Base-by-base conservation (phyloP, 2,329 filamentous ascomycete genomes). In the Colletotrichum sp. region DNA sequence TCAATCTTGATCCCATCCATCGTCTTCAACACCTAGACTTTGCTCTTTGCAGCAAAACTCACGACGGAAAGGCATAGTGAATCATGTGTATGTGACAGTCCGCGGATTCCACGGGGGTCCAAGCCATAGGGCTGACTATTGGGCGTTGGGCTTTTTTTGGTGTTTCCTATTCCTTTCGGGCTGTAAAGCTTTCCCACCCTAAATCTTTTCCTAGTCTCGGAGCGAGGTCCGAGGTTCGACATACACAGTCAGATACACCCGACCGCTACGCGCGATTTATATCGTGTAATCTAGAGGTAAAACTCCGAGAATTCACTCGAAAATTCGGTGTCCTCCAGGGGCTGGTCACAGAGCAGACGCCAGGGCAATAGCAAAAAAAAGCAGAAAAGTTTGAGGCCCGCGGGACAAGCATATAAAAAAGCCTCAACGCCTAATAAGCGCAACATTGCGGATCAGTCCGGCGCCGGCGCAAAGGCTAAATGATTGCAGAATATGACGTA, bases 401-500 rank as follows among this genome's bases (percentile, higher is more conserved):
- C n/a, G n/a, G n/a, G 15, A 16, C 44, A 52, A 2, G 44, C 44
- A 52, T 52, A 21, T 52, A 52, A 52, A 52, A 52, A 52, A 13
- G 44, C 44, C 44, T 52, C 44, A 52, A 52, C n/a, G n/a, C n/a
- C 44, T 21, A 21, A 49, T 49, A 52, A 52, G 44, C 44, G 44
- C 44, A 52, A 21, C 18, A 21, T 21, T 21, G 44, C 44, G 44
- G 44, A 52, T 21, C 44, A 52, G 44, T 18, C 44, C 44, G 44
- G 44, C n/a, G 44, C 44, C n/a, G 2, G 44, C n/a, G 18, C 4
- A 13, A 52, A 52, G 44, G 44, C 44, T 52, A 52, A 52, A 52
- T 52, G n/a, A 52, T 52, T 52, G 44, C 44, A 21, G 8, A 52
- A 52, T 52, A 13, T 52, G 44, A 52, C n/a, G 44, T 52, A 21